Evolutionary conservation across 2,329 filamentous ascomycete species (phyloP), one percentile per base, ranked within the genome.

Genomic region (Sporothrix globosa): DNA sequence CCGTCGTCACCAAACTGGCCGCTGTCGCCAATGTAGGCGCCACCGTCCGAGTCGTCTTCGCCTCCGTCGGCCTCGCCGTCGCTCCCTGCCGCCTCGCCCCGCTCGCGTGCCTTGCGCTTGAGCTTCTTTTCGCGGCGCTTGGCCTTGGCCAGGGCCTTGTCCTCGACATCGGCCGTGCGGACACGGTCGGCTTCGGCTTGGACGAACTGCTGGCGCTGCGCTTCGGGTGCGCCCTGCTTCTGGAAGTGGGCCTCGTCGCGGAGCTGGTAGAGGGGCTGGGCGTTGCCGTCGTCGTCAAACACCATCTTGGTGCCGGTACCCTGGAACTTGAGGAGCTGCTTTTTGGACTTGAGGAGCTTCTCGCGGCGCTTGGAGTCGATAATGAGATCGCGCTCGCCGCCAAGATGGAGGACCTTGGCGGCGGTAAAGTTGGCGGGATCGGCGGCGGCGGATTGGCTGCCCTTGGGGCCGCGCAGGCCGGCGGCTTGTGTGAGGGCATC

Each of bases 351-450:
- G 74, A 98, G 87, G n/a, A 97, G 87, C 82, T 97, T 98, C 81
- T 97, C 95, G 75, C 93, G 90, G 30, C 96, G 92, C 80, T 98
- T 96, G 14, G 93, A 97, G 82, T 99, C 96, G 73, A 99, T 89
- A 24, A 97, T 83, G 58, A 97, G 85, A 1, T 92, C 88, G 39
- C 91, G 63, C 46, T 72, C 88, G 65, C 91, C 88, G 73, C 86
- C 88, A 14, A 91, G 84, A 52, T 87, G 81, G 65, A 97, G 85
- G 2, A 89, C 84, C 80, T 89, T 91, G 67, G 82, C 81, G 66
- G 78, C 77, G 60, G 79, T 77, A 30, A 81, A 80, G 4, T 79
- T 81, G 50, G 78, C 75, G 48, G 79, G 76, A 68, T 79, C 79
- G 69, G 79, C 79, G 10, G 39, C 60, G 10, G 19, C 30, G 21